Conservation (phyloP, 2,329 filamentous ascomycete species). For the Sordariomycetes sp. region DNA sequence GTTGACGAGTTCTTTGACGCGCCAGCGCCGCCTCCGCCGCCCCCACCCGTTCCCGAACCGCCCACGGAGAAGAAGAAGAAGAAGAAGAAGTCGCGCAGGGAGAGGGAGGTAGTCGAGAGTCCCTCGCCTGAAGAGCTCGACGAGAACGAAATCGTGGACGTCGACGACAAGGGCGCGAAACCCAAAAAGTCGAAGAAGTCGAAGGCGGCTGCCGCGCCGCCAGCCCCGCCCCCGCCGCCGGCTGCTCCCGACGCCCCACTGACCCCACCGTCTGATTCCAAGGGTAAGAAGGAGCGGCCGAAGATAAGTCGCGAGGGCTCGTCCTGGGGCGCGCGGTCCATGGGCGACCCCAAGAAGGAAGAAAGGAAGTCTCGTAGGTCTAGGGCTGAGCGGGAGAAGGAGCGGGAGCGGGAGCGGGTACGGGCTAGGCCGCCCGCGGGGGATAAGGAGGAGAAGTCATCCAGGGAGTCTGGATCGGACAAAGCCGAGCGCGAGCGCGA, state of each 20-base stretch:
- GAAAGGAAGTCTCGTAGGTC: constrained; percentile 50
- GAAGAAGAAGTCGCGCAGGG: constrained; percentile 8
- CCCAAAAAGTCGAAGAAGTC: constrained; percentile 17
- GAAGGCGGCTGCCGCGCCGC: constrained; percentile 7
- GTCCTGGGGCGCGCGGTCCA: constrained; percentile 70
- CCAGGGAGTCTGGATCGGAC: constrained; percentile 63
- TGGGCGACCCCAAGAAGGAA: constrained; percentile 20
- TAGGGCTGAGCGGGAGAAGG: constrained; percentile 17
- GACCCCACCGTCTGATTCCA: constrained; percentile 40
- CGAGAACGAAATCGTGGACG: constrained; percentile 33
- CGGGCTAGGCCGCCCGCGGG: constrained; percentile 38
- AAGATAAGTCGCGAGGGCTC: constrained; percentile 60
- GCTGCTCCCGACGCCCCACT: constrained; percentile 32
- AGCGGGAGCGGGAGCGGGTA: constrained; percentile 31
- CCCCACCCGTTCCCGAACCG: constrained; percentile 18
- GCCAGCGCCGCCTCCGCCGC: constrained; percentile 25
- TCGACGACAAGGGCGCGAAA: constrained; percentile 33
- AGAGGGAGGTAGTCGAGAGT: constrained; percentile 1
- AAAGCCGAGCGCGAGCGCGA: constrained; percentile 43
- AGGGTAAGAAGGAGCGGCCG: constrained; percentile 60
- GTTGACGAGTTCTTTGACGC: constrained; percentile 19
- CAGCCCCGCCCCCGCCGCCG: constrained; percentile 29
- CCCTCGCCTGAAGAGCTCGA: constrained; percentile 25
- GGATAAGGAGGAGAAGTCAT: constrained; percentile 53
- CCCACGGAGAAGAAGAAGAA: constrained; percentile 7